Base-by-base conservation (phyloP, 352 stramenopile genomes). In the Blastocystis sp. region DNA sequence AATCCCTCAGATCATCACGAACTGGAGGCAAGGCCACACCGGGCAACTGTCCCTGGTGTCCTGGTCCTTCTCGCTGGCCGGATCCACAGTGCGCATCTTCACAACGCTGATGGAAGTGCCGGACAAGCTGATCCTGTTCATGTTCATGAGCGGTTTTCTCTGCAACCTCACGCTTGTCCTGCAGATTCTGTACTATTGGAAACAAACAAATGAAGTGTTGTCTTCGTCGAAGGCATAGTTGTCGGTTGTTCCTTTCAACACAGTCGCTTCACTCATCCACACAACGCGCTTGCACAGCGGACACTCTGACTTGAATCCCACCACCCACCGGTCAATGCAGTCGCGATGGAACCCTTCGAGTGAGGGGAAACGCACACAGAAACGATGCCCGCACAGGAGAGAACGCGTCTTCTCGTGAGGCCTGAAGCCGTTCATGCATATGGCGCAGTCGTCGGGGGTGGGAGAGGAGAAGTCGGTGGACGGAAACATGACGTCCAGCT, bases 1-100 rank as follows among this genome's bases (percentile, higher is more conserved):
- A 24, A 51, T 89, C 21, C 79, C 79, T 19, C 79, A 89, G 50
- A 89, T 89, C n/a, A 77, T 74, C 39, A 89, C 94, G 39, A 96
- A 96, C 91, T 95, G 95, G 85, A 95, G 95, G 79, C 94, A 96
- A 81, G 94, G 94, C 16, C 94, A 96, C 91, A 96, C 94, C 55
- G 94, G 94, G 21, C 94, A 96, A 26, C 91, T 96, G 41, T 94
- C 94, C 62, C 92, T 96, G 26, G 92, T 96, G 63, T 96, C 94
- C 70, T 91, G 95, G 59, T 91, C 95, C 89, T 92, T 96, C 41
- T 96, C 95, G 91, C 92, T 96, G 88, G 94, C 90, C 12, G 94
- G 94, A 21, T 95, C 93, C 0, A 88, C 95, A 62, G 94, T 94
- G 39, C 93, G 94, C 0, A 91, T 96, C 69, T 96, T 96, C 90